phyloP scores from a whole-genome alignment of 345 rosid species.

The Melaleuca alternifolia region DNA sequence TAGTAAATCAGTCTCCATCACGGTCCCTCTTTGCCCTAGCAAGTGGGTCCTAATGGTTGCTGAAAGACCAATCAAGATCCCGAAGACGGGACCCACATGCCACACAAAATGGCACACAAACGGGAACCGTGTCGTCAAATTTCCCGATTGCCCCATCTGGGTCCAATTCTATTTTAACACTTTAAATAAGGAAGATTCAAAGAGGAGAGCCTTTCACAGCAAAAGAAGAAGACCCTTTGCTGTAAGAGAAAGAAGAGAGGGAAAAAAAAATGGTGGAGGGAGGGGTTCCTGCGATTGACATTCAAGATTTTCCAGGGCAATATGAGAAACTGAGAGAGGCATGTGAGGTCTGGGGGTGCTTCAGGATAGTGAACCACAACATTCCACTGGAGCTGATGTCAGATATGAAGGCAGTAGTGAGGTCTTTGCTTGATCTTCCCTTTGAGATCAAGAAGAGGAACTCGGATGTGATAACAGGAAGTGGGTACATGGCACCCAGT shows the following conservation, averaged over 20 bases:
- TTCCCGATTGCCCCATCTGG: background rate
- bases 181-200: background rate
- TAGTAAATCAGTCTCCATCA: background rate
- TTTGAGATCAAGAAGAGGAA: conserved; percentile 47
- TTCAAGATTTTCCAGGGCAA: conserved; percentile 31
- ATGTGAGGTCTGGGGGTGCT: conserved; percentile 73
- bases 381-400: conserved; percentile 32
- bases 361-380: conserved; percentile 61
- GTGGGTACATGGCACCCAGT: conserved; percentile 57
- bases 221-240: background rate
- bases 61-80: background rate
- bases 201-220: background rate
- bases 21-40: background rate
- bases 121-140: background rate
- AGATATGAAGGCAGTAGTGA: conserved; percentile 60
- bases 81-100: background rate
- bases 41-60: background rate
- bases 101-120: background rate
- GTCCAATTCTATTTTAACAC: background rate
- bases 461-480: conserved; percentile 49
- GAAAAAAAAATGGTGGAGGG: background rate
- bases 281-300: conserved; percentile 35
- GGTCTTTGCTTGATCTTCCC: conserved; percentile 60
- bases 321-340: conserved; percentile 37
- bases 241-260: background rate